Base-by-base conservation (phyloP, 192 early-diverging fungal species). In the Coemansia pectinata region DNA sequence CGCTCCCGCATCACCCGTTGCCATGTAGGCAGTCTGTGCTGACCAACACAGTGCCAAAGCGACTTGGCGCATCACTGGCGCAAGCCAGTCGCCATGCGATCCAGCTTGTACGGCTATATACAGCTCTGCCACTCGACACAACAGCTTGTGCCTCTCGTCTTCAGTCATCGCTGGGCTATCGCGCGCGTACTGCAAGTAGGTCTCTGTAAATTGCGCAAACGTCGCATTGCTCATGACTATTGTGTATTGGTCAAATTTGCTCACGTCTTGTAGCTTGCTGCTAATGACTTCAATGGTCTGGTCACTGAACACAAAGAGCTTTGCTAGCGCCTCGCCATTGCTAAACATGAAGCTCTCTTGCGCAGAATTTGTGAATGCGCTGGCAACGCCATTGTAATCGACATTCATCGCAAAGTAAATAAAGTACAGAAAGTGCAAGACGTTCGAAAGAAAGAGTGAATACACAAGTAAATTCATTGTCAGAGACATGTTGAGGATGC, bases 241-340 rank as follows among this genome's bases (percentile, higher is more conserved):
- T n/a, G 64, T 66, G 67, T 83, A 83, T n/a, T 60, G 41, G 23
- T 67, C 68, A 70, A 83, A 72, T 62, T 74, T 67, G 47, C 63
- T 44, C 38, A 77, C 72, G 42, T 33, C 61, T 38, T 15, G 29
- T 21, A 83, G 57, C 39, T 71, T 62, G 59, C 50, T 62, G 45
- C 67, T 41, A 19, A 83, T 58, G 21, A 66, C 41, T 7, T 11
- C 31, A 12, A 78, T n/a, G 4, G 69, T 63, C 17, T 69, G 27
- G 38, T 69, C 57, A 60, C 55, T 57, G 52, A 83, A 83, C 31
- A 83, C 81, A 41, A 83, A 78, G 12, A 83, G 75, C 60, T 67
- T 74, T 23, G 72, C 58, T 40, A 83, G 64, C 29, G 75, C 69
- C 21, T 59, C 41, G 25, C 81, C 76, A 40, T 83, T 63, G 42